A percentile compares a stretch with the other conserved stretches of the same genome.
phyloP scores from a whole-genome alignment of 139 green algal genomes.

The Zygnema cylindricum region DNA sequence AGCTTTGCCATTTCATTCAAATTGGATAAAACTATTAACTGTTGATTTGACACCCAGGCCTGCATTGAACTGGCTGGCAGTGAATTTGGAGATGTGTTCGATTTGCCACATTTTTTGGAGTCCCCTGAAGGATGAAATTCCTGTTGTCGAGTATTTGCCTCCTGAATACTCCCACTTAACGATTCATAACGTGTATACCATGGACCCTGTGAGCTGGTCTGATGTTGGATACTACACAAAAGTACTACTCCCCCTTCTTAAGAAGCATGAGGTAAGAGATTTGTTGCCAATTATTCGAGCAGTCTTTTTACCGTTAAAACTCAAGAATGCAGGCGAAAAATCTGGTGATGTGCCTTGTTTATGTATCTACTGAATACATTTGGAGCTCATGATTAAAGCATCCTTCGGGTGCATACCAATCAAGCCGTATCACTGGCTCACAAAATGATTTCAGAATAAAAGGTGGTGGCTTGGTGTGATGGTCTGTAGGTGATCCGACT shows the following conservation, averaged over 20 bases:
- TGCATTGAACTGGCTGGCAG: too few relatives aligned
- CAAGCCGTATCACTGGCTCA: too few relatives aligned
- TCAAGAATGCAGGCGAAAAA: too few relatives aligned
- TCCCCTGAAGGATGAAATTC: conserved; percentile 45
- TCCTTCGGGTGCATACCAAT: too few relatives aligned
- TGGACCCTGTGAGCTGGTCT: conserved; percentile 53
- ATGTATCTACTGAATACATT: too few relatives aligned
- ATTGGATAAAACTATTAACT: neutral
- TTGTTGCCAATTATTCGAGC: too few relatives aligned
- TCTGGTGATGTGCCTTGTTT: too few relatives aligned
- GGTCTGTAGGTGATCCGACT: conserved; percentile 29
- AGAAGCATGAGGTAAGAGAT: conserved; percentile 54
- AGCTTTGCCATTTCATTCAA: neutral
- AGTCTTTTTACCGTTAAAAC: too few relatives aligned
- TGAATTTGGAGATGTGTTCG: conserved; percentile 59
- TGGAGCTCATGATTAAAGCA: too few relatives aligned
- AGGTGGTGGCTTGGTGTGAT: neutral
- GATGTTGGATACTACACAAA: conserved; percentile 35
- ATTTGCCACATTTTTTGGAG: conserved; percentile 53
- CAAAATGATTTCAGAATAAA: too few relatives aligned
- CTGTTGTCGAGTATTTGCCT: conserved; percentile 29
- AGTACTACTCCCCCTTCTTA: conserved; percentile 29
- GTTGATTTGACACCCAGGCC: neutral
- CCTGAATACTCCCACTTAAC: conserved; percentile 23
- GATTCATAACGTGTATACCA: conserved; percentile 15